These are phyloP conservation scores for Chrysanthemum seticuspe DNA, from an alignment of 129 eudicot genomes.

Conservation along the genomic window DNA sequence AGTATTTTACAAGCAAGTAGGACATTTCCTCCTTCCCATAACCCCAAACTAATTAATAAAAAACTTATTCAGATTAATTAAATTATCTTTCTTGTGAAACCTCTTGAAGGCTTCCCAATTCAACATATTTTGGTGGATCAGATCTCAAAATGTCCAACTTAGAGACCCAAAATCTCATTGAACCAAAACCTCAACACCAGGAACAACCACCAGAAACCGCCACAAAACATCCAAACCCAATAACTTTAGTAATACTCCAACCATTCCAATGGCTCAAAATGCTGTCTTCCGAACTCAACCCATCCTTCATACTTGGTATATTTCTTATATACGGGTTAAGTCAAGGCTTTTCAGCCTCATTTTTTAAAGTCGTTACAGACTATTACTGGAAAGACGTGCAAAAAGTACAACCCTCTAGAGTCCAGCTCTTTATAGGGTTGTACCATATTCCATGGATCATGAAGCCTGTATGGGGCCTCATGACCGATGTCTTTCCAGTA, in stretches of 20 bases:
- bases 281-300: constrained; percentile 40
- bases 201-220: constrained; percentile 27
- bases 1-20: too few species aligned
- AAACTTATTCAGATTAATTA: background rate
- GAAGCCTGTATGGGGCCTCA: constrained; percentile 64
- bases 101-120: constrained; percentile 26
- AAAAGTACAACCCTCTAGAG: constrained; percentile 46
- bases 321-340: constrained; percentile 51
- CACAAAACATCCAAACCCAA: constrained; percentile 14
- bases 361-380: constrained; percentile 49
- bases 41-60: background rate
- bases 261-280: constrained; percentile 57
- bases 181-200: constrained; percentile 28
- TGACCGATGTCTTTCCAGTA: constrained; percentile 59
- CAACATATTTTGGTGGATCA: constrained; percentile 18
- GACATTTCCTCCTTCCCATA: constrained; percentile 5
- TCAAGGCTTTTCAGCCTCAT: constrained; percentile 45
- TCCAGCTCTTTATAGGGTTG: constrained; percentile 47
- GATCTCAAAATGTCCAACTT: constrained; percentile 37
- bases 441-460: constrained; percentile 61
- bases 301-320: constrained; percentile 53
- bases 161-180: constrained; percentile 42
- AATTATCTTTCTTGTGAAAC: background rate
- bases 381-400: constrained; percentile 75
- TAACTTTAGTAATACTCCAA: constrained; percentile 37